phyloP scores from a whole-genome alignment of 78 protist species.

The Isochrysis galbana region DNA sequence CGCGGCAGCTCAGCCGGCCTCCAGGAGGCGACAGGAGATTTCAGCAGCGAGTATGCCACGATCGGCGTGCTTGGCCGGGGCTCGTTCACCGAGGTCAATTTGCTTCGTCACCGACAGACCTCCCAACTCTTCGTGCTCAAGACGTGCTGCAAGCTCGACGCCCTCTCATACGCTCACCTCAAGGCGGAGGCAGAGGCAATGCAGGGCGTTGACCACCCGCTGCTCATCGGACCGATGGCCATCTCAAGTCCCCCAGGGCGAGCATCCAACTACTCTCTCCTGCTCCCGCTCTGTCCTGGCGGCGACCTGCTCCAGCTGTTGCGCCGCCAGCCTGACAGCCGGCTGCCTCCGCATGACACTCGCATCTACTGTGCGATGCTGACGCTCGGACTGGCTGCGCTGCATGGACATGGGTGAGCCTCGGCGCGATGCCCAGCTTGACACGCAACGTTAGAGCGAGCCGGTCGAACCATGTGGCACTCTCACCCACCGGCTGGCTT shows the following conservation, averaged over 20 bases:
- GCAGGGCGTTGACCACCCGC: neutral
- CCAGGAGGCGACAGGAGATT: neutral
- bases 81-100: neutral
- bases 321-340: neutral
- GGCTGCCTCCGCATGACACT: neutral
- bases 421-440: too few species aligned
- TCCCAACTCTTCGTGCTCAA: neutral
- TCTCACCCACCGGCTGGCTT: too few species aligned
- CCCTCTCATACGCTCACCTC: neutral
- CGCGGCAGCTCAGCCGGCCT: neutral
- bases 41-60: neutral
- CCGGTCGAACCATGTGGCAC: too few species aligned
- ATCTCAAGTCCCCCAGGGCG: neutral
- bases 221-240: neutral
- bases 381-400: neutral
- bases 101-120: neutral
- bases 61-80: constrained; percentile 17
- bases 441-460: too few species aligned
- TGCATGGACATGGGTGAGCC: constrained; percentile 49
- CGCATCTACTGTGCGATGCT: neutral
- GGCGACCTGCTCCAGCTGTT: constrained; percentile 20
- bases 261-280: neutral
- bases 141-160: constrained; percentile 14
- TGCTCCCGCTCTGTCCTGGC: constrained; percentile 15
- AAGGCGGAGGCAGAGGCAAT: neutral